phyloP scores from a whole-genome alignment of 2,329 filamentous ascomycete genomes.

The Xylaria sp. region DNA sequence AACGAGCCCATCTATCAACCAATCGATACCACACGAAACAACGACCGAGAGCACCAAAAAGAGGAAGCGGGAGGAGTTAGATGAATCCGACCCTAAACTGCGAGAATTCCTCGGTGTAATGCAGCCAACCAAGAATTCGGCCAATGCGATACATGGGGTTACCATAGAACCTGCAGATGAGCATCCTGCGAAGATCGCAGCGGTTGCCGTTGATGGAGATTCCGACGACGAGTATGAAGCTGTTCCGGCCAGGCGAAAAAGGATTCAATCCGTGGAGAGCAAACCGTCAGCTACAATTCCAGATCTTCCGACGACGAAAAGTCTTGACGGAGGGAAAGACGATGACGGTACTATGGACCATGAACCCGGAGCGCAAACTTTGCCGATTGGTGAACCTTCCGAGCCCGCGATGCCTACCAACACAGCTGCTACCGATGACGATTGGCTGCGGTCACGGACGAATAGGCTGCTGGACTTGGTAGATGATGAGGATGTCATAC shows the following conservation, averaged over 20 bases:
- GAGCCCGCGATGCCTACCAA: background rate
- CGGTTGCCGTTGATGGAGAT: slow-evolving; percentile 53
- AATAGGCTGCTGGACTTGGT: slow-evolving; percentile 83
- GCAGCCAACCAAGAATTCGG: slow-evolving; percentile 64
- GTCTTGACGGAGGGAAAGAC: background rate
- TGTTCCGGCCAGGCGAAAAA: slow-evolving; percentile 57
- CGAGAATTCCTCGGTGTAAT: slow-evolving; percentile 86
- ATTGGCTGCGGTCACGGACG: slow-evolving; percentile 90
- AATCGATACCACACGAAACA: slow-evolving; percentile 38
- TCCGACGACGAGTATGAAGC: slow-evolving; percentile 78
- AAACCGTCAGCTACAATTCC: background rate
- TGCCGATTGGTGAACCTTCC: background rate
- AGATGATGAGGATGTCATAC: slow-evolving; percentile 66
- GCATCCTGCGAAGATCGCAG: slow-evolving; percentile 44
- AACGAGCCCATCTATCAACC: background rate
- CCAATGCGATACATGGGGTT: slow-evolving; percentile 63
- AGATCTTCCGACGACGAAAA: background rate
- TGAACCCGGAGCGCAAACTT: slow-evolving; percentile 5
- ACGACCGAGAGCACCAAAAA: slow-evolving; percentile 56
- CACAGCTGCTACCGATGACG: slow-evolving; percentile 69
- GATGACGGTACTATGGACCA: slow-evolving; percentile 6
- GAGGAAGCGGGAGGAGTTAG: slow-evolving; percentile 64
- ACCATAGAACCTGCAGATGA: slow-evolving; percentile 38
- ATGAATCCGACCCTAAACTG: slow-evolving; percentile 74
- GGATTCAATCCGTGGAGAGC: slow-evolving; percentile 47